Conservation (phyloP, 352 stramenopile genomes). For the Pythium grandisporangium region DNA sequence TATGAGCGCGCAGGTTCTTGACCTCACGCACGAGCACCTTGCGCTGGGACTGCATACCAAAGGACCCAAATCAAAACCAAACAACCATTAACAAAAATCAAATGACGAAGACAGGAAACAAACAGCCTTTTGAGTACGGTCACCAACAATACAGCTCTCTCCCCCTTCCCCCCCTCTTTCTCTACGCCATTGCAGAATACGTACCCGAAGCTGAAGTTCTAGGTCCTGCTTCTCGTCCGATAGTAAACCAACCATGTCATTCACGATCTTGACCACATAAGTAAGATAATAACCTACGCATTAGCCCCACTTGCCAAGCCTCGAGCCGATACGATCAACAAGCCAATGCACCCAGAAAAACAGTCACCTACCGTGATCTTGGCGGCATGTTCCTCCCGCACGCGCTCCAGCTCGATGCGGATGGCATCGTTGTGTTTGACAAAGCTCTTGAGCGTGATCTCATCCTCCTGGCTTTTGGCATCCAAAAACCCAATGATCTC, state of each 20-base stretch:
- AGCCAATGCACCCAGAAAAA: too few species aligned
- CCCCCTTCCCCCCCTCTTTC: too few species aligned
- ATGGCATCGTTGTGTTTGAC: constrained; percentile 47
- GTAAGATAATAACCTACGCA: too few species aligned
- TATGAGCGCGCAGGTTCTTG: constrained; percentile 58
- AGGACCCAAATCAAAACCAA: neutral
- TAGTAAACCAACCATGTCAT: constrained; percentile 75
- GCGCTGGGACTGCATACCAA: constrained; percentile 63
- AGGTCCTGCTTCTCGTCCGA: constrained; percentile 71
- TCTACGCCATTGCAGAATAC: too few species aligned
- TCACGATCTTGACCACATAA: constrained; percentile 39
- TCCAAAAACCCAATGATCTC: constrained; percentile 83
- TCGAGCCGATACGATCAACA: too few species aligned
- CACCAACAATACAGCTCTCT: too few species aligned
- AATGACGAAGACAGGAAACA: neutral
- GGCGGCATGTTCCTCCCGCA: constrained; percentile 42
- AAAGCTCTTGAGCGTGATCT: constrained; percentile 41
- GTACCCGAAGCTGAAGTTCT: constrained; percentile 50
- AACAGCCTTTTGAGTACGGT: too few species aligned
- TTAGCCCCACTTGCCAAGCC: too few species aligned
- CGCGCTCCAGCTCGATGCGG: constrained; percentile 25
- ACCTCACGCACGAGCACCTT: constrained; percentile 80
- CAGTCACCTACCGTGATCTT: constrained; percentile 39
- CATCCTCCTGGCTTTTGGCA: constrained; percentile 68
- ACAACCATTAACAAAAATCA: neutral